Conservation (phyloP, 495 filamentous ascomycete species). For the Talaromyces proteolyticus region DNA sequence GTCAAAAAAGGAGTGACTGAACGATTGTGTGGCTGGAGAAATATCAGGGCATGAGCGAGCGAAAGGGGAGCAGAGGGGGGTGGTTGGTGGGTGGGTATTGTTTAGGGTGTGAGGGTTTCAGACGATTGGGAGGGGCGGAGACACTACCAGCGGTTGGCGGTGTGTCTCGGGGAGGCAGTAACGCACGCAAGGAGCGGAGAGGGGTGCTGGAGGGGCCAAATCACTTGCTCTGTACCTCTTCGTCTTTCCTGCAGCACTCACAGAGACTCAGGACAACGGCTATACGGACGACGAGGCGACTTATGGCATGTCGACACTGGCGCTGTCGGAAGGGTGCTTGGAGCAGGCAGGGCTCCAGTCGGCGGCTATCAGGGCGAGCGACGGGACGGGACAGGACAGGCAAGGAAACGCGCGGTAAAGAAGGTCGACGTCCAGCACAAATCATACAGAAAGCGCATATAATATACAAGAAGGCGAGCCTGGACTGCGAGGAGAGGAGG, state of each 20-base stretch:
- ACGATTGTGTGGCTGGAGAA: slow-evolving; percentile 4
- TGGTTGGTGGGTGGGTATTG: neutral
- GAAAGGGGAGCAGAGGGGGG: neutral
- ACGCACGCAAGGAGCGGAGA: slow-evolving; percentile 3
- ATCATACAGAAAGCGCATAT: neutral
- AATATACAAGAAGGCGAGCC: neutral
- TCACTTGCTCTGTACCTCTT: neutral
- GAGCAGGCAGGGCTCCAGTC: neutral
- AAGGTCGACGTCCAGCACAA: too few species aligned
- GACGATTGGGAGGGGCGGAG: slow-evolving; percentile 5
- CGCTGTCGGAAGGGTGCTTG: neutral
- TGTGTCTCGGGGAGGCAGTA: neutral
- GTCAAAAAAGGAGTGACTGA: neutral
- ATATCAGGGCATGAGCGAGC: neutral
- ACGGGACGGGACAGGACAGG: neutral
- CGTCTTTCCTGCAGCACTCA: neutral
- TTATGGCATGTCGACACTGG: neutral
- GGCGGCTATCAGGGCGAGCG: neutral
- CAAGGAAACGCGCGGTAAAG: too few species aligned
- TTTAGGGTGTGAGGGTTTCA: neutral
- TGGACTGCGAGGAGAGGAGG: neutral
- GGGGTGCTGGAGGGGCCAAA: slow-evolving; percentile 4
- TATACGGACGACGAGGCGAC: neutral
- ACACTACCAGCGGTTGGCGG: slow-evolving; percentile 2
- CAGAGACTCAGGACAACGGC: neutral